Base-by-base conservation (phyloP, 495 filamentous ascomycete species). In the Trichoderma erinaceum region DNA sequence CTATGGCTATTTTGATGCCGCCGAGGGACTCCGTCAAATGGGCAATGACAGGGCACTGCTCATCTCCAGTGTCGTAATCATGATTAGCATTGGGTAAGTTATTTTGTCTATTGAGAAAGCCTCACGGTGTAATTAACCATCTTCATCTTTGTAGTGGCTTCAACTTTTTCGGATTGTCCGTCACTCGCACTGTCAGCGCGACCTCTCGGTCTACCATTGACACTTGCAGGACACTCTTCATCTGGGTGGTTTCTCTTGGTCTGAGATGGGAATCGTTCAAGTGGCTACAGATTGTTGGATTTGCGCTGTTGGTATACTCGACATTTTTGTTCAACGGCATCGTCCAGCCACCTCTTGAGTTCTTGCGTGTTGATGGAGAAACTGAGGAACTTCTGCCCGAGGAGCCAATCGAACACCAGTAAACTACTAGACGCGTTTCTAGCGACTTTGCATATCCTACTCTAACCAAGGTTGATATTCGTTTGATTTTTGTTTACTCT, bases 261-360 rank as follows among this genome's bases (percentile, higher is more conserved):
- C 85, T 99, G 0, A 93, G 95, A 66, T 99, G 95, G 95, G 95
- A 99, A 78, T 87, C 85, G 12, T 99, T 99, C 86, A 99, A 98
- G 80, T 97, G 93, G 90, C 84, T 99, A 12, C 95, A 99, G 78
- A 92, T 99, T 4, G 76, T 85, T 2, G 95, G 95, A 2, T 99
- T 99, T 74, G 89, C 74, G 0, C 77, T 97, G 67, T 86, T 99
- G 27, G 95, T 99, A 38, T 99, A 97, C 73, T 96, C 95, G 71
- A 99, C 95, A 0, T 97, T 97, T 77, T 73, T 99, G 67, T 99
- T 97, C 83, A 98, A 99, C 79, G 92, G 93, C 69, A 85, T 98
- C 66, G 85, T 98, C 23, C 82, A 85, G 29, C 91, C 91, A n/a
- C 93, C 93, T 3, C 78, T 95, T 69, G 71, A 73, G 66, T 80